Conservation (phyloP, 2,329 filamentous ascomycete species). For the Laburnicola sp. region DNA sequence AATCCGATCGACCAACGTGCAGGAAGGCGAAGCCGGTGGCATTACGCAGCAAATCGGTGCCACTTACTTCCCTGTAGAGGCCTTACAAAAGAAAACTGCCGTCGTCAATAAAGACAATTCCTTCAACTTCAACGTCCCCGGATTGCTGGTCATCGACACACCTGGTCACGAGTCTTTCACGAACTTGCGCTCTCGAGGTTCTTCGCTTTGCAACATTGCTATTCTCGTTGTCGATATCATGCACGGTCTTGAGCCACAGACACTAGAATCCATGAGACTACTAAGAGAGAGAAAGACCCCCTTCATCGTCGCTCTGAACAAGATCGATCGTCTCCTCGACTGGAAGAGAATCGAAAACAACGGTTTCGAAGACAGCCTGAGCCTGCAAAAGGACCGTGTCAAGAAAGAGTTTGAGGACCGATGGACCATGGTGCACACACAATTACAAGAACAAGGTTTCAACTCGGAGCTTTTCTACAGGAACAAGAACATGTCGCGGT, state of each 20-base stretch:
- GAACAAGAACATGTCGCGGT: slow-evolving; percentile 95
- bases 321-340: slow-evolving; percentile 98
- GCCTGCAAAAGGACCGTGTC: slow-evolving; percentile 86
- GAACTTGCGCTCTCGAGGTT: slow-evolving; percentile 93
- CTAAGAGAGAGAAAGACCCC: slow-evolving; percentile 92
- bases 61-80: slow-evolving; percentile 96
- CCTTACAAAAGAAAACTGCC: slow-evolving; percentile 86
- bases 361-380: slow-evolving; percentile 90
- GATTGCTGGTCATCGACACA: slow-evolving; percentile 96
- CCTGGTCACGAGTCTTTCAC: slow-evolving; percentile 99
- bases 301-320: slow-evolving; percentile 98
- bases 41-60: slow-evolving; percentile 99
- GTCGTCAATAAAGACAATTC: slow-evolving; percentile 88
- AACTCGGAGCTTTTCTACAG: slow-evolving; percentile 96
- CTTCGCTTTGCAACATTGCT: slow-evolving; percentile 98
- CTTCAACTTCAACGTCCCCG: slow-evolving; percentile 97
- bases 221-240: slow-evolving; percentile 99
- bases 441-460: slow-evolving; percentile 95
- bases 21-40: slow-evolving; percentile 98
- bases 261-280: slow-evolving; percentile 93
- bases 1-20: slow-evolving; percentile 96
- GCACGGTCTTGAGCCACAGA: slow-evolving; percentile 98
- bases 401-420: slow-evolving; percentile 93
- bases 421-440: slow-evolving; percentile 86
- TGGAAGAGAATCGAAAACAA: slow-evolving; percentile 99